These are phyloP conservation scores for Trametes villosa DNA, from an alignment of 768 basidiomycete species.

Conservation along the genomic window DNA sequence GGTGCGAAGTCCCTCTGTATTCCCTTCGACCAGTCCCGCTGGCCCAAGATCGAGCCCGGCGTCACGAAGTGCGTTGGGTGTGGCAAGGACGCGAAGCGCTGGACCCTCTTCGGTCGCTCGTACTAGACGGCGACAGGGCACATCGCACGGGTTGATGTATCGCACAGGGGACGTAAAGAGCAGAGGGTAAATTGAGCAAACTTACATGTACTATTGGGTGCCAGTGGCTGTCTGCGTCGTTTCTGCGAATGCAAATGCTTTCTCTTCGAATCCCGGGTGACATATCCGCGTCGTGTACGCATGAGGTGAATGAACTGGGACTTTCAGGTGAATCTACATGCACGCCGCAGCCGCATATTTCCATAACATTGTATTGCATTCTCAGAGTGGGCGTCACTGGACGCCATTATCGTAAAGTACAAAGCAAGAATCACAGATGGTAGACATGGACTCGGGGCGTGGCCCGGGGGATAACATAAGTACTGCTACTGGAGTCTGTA, in stretches of 20 bases:
- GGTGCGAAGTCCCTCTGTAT: constrained; percentile 97
- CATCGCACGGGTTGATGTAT: not conserved
- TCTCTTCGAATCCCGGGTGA: too few species aligned
- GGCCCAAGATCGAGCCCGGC: constrained; percentile 77
- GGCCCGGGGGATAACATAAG: constrained; percentile 12
- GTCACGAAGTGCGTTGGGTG: constrained; percentile 92
- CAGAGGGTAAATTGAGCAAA: constrained; percentile 2
- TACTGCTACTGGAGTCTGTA: constrained; percentile 7
- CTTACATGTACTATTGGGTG: constrained; percentile 15
- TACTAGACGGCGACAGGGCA: constrained; percentile 50
- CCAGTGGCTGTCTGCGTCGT: not conserved
- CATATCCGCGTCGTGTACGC: not conserved
- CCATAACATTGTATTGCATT: constrained; percentile 17
- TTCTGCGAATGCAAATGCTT: constrained; percentile 1
- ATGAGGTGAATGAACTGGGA: not conserved
- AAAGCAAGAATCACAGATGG: constrained; percentile 26
- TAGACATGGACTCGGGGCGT: constrained; percentile 19
- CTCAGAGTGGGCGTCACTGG: constrained; percentile 3
- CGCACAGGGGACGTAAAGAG: not conserved
- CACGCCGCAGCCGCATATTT: not conserved
- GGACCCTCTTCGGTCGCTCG: constrained; percentile 95
- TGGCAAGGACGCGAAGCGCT: constrained; percentile 86
- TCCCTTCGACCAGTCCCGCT: constrained; percentile 90
- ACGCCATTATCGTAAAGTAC: constrained; percentile 21
- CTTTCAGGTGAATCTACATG: not conserved